Evolutionary conservation across 805 yeast species (phyloP).

Genomic region (Starmerella asiatica): DNA sequence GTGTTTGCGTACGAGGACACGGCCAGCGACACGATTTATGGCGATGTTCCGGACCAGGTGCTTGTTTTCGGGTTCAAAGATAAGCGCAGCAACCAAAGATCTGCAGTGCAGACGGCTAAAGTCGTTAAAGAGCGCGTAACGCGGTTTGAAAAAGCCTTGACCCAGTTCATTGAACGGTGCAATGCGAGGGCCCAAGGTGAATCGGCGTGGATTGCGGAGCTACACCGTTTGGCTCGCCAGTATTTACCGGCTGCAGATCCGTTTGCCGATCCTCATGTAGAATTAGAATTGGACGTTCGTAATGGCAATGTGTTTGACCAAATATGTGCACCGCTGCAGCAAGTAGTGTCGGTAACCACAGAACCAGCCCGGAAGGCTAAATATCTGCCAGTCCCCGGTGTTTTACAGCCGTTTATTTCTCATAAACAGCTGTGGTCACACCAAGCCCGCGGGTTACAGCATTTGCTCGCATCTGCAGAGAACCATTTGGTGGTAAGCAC

Average conservation of each 20-base stretch:
- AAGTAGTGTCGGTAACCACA: constrained; percentile 49
- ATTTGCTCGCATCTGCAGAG: constrained; percentile 32
- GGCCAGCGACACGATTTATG: constrained; percentile 30
- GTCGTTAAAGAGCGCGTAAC: constrained; percentile 12
- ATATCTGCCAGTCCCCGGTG: constrained; percentile 19
- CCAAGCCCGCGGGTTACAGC: constrained; percentile 58
- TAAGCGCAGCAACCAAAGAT: constrained; percentile 34
- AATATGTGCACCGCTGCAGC: constrained; percentile 11
- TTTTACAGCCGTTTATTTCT: constrained; percentile 31
- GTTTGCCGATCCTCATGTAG: background rate
- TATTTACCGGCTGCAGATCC: background rate
- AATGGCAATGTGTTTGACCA: background rate
- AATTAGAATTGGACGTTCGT: background rate
- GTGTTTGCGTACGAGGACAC: constrained; percentile 66
- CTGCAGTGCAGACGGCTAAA: constrained; percentile 2
- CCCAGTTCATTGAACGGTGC: constrained; percentile 7
- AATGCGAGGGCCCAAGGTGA: background rate
- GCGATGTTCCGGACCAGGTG: constrained; percentile 34
- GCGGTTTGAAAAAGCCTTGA: constrained; percentile 12
- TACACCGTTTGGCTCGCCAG: background rate
- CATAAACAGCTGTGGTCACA: constrained; percentile 55
- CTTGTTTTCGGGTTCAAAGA: constrained; percentile 69
- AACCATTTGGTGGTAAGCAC: constrained; percentile 80
- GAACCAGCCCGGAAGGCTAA: constrained; percentile 23
- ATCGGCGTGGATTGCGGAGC: background rate